phyloP scores from a whole-genome alignment of 1,284 basidiomycete species.

The Pascua sp. region DNA sequence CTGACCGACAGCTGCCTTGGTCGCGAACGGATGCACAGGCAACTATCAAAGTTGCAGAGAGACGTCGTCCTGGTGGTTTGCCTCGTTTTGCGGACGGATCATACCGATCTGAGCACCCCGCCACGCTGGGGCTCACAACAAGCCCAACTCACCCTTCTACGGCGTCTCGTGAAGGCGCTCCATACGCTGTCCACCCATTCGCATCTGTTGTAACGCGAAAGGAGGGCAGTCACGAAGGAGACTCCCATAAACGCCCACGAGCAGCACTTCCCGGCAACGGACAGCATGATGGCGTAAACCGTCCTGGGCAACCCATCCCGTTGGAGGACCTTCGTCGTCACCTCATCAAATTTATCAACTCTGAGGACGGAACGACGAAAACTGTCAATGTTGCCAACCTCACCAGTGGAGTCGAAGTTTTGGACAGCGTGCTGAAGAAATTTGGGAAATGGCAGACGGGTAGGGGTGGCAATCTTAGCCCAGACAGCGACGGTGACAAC shows the following conservation, averaged over 20 bases:
- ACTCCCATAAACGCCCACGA: background rate
- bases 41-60: too few species aligned
- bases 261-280: background rate
- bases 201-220: constrained; percentile 18
- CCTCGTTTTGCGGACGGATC: too few species aligned
- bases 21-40: too few species aligned
- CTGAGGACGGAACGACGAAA: constrained; percentile 68
- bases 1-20: too few species aligned
- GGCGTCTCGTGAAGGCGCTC: background rate
- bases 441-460: constrained; percentile 63
- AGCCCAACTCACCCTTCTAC: background rate
- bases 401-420: constrained; percentile 71
- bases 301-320: constrained; percentile 51
- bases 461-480: constrained; percentile 26
- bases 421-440: constrained; percentile 82
- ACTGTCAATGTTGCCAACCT: constrained; percentile 77
- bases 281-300: background rate
- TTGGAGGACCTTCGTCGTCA: constrained; percentile 74
- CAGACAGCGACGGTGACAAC: constrained; percentile 53
- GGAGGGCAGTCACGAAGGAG: background rate
- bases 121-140: too few species aligned
- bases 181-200: constrained; percentile 32
- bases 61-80: too few species aligned
- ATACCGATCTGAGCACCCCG: too few species aligned
- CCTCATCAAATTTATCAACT: constrained; percentile 78